Conservation (phyloP, 257 asterid genomes). For the Euphrasia confusa region DNA sequence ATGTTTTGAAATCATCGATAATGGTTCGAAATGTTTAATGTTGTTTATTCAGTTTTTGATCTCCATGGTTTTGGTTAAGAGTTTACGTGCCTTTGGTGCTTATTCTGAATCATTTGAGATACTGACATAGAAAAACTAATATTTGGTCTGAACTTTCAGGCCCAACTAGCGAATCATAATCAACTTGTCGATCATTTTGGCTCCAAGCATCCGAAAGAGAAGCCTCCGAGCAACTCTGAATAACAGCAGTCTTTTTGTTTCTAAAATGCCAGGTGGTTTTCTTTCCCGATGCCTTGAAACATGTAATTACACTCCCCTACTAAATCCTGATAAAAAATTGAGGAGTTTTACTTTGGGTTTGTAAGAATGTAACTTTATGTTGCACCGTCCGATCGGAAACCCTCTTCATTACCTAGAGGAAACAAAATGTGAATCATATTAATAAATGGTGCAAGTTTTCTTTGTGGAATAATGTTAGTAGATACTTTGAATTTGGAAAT, state of each 20-base stretch:
- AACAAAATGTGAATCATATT: slow-evolving; percentile 17
- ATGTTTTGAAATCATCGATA: too few species aligned
- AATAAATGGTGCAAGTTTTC: slow-evolving; percentile 23
- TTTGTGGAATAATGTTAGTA: background rate
- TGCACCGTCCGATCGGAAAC: background rate
- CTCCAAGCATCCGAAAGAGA: slow-evolving; percentile 94
- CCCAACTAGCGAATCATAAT: slow-evolving; percentile 78
- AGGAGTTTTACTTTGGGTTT: slow-evolving; percentile 24
- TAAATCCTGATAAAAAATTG: slow-evolving; percentile 21
- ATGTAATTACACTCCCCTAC: slow-evolving; percentile 24
- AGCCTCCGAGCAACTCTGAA: slow-evolving; percentile 70
- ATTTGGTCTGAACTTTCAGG: slow-evolving; percentile 37
- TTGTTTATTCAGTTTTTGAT: background rate
- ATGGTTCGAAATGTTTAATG: too few species aligned
- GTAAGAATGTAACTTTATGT: slow-evolving; percentile 25
- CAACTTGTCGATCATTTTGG: slow-evolving; percentile 82
- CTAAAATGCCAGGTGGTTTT: background rate
- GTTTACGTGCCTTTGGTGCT: background rate
- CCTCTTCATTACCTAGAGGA: slow-evolving; percentile 8
- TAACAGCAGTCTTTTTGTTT: slow-evolving; percentile 35
- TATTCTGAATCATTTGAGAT: background rate
- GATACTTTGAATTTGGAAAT: background rate
- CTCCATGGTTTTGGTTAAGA: background rate
- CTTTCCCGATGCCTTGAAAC: slow-evolving; percentile 18
- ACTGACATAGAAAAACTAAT: background rate